These are phyloP conservation scores for Penicillium brasilianum DNA, from an alignment of 2,329 filamentous ascomycete species.

Conservation along the genomic window DNA sequence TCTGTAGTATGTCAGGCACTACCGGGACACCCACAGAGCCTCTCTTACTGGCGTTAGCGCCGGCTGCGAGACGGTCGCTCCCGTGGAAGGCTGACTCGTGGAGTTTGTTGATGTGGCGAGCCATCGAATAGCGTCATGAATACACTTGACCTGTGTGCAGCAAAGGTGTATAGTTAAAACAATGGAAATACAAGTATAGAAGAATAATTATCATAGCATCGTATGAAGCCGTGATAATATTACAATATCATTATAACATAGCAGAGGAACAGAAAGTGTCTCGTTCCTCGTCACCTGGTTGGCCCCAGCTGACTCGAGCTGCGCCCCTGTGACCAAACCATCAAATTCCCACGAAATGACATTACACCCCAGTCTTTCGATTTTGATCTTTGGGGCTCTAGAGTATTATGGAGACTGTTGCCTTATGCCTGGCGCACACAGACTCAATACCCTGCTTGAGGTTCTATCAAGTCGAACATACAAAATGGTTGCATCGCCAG, in stretches of 20 bases:
- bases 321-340: constrained; percentile 30
- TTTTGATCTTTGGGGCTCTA: background rate
- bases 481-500: constrained; percentile 3
- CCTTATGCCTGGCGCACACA: constrained; percentile 5
- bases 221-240: background rate
- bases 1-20: background rate
- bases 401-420: background rate
- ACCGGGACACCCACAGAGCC: background rate
- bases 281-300: constrained; percentile 18
- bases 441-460: background rate
- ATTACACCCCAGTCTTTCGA: background rate
- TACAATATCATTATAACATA: background rate
- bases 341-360: constrained; percentile 18
- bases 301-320: constrained; percentile 32
- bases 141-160: background rate
- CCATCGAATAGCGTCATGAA: background rate
- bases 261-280: background rate
- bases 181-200: background rate
- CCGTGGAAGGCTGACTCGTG: constrained; percentile 5
- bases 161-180: background rate
- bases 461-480: background rate
- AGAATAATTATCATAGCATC: background rate
- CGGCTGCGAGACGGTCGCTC: constrained; percentile 1
- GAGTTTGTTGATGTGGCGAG: background rate
- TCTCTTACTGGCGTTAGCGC: constrained; percentile 1